These are phyloP conservation scores for Pisolithus microcarpus DNA, from an alignment of 768 basidiomycete genomes.

Conservation along the genomic window DNA sequence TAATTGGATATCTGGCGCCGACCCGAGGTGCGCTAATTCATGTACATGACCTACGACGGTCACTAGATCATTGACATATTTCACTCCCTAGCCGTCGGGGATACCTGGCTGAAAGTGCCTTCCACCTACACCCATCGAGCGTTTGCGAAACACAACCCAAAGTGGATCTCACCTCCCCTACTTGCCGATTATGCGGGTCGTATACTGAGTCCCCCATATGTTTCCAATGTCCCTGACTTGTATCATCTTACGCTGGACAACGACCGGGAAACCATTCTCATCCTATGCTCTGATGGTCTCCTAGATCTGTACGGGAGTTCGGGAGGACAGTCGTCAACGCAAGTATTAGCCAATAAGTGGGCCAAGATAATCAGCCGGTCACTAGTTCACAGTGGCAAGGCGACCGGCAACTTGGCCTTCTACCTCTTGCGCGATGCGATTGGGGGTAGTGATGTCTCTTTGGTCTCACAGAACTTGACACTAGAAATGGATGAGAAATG, in stretches of 20 bases:
- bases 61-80: slow-evolving; percentile 10
- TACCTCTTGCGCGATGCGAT: slow-evolving; percentile 35
- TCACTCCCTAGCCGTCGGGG: slow-evolving; percentile 24
- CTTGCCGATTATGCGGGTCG: slow-evolving; percentile 25
- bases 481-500: slow-evolving; percentile 45
- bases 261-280: slow-evolving; percentile 25
- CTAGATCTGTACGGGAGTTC: slow-evolving; percentile 32
- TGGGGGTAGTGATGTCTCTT: slow-evolving; percentile 34
- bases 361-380: slow-evolving; percentile 23
- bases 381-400: slow-evolving; percentile 14
- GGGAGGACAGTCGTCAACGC: slow-evolving; percentile 14
- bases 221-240: slow-evolving; percentile 36
- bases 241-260: slow-evolving; percentile 22
- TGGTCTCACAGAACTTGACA: slow-evolving; percentile 38
- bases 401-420: slow-evolving; percentile 32
- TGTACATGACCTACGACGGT: neutral
- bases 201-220: slow-evolving; percentile 40
- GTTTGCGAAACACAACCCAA: slow-evolving; percentile 20
- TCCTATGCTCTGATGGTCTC: slow-evolving; percentile 44
- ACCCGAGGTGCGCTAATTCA: slow-evolving; percentile 27
- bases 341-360: slow-evolving; percentile 31
- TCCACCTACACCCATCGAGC: slow-evolving; percentile 25
- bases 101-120: slow-evolving; percentile 31
- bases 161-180: slow-evolving; percentile 17
- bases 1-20: slow-evolving; percentile 33